Evolutionary conservation across 108 stramenopile genomes (phyloP).

Genomic region (Chaetoceros muelleri): DNA sequence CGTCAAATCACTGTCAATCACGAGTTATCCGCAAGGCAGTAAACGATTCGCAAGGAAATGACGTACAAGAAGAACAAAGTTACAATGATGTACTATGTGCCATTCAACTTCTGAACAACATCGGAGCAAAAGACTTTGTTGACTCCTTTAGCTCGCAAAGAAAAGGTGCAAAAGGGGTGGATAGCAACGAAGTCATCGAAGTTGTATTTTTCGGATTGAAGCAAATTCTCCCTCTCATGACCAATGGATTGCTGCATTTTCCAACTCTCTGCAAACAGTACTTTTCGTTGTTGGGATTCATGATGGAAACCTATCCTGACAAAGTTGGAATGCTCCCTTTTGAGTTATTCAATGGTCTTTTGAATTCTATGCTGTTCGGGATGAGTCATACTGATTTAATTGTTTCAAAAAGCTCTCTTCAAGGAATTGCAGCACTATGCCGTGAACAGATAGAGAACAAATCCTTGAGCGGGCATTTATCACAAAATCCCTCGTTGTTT

Average conservation of each 20-base stretch:
- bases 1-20: conserved; percentile 38
- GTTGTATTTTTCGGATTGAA: conserved; percentile 81
- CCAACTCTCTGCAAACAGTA: conserved; percentile 65
- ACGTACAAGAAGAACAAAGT: conserved; percentile 67
- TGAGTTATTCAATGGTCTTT: conserved; percentile 68
- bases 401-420: conserved; percentile 62
- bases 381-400: conserved; percentile 61
- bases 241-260: conserved; percentile 70
- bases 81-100: conserved; percentile 77
- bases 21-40: conserved; percentile 30
- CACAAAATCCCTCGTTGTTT: conserved; percentile 29
- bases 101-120: conserved; percentile 67
- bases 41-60: conserved; percentile 15
- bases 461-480: conserved; percentile 30
- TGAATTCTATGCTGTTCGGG: conserved; percentile 77
- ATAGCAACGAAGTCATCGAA: conserved; percentile 67
- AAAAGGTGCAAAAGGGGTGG: conserved; percentile 29
- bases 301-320: conserved; percentile 84
- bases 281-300: conserved; percentile 72
- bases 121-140: conserved; percentile 84
- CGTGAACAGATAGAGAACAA: conserved; percentile 41
- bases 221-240: conserved; percentile 80
- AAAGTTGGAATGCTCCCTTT: conserved; percentile 54
- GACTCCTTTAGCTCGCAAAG: conserved; percentile 27
- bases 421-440: conserved; percentile 57